Evolutionary conservation across 805 yeast species (phyloP).

Genomic region (Lipomyces starkeyi): DNA sequence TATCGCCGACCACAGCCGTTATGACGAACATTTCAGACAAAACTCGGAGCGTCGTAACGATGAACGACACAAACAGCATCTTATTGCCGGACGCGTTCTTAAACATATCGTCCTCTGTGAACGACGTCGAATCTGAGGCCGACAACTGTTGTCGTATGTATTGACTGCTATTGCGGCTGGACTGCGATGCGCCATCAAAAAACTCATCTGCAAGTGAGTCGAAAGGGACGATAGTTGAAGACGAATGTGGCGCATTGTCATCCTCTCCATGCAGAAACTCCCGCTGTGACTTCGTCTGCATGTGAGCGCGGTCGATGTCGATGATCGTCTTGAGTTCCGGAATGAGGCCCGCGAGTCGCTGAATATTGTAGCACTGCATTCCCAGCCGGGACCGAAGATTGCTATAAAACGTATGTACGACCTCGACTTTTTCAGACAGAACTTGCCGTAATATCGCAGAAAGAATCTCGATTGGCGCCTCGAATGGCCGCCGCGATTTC

Average conservation of each 20-base stretch:
- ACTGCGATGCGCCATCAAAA: constrained; percentile 13
- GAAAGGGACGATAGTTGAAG: neutral
- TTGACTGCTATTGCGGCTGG: constrained; percentile 16
- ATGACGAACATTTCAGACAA: constrained; percentile 31
- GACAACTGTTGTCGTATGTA: neutral
- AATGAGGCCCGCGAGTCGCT: constrained; percentile 12
- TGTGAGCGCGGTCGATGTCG: constrained; percentile 13
- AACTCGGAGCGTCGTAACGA: constrained; percentile 23
- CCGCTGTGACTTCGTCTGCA: constrained; percentile 4
- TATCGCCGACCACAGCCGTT: constrained; percentile 31
- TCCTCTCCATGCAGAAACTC: constrained; percentile 15
- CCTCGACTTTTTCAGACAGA: constrained; percentile 28
- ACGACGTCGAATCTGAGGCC: neutral
- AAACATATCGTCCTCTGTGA: constrained; percentile 6
- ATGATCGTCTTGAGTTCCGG: constrained; percentile 29
- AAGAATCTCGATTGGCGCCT: constrained; percentile 18
- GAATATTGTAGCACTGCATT: constrained; percentile 25
- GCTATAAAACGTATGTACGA: constrained; percentile 13
- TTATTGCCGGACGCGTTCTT: constrained; percentile 31
- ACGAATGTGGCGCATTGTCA: constrained; percentile 14
- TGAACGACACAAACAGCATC: constrained; percentile 27
- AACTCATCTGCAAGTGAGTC: constrained; percentile 4
- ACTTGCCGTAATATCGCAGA: constrained; percentile 31
- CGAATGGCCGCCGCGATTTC: constrained; percentile 18
- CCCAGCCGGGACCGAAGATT: constrained; percentile 22